phyloP scores from a whole-genome alignment of 257 asterid species.

The Rehmannia glutinosa region DNA sequence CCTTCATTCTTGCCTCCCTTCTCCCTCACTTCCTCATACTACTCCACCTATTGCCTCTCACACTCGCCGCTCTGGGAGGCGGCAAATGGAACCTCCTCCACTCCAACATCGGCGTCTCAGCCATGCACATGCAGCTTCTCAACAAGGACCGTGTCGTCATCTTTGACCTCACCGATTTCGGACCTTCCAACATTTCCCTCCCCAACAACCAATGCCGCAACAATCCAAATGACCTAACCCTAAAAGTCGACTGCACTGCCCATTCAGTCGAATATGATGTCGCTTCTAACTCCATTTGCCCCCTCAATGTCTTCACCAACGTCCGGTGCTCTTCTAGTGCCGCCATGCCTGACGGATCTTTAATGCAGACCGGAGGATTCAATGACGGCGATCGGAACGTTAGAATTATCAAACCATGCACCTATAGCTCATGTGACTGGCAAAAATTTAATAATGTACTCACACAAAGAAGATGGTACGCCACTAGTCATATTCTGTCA shows the following conservation, averaged over 20 bases:
- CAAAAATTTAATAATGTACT: constrained; percentile 25
- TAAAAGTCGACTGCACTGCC: constrained; percentile 56
- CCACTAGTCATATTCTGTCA: constrained; percentile 40
- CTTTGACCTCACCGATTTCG: constrained; percentile 41
- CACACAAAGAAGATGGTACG: constrained; percentile 36
- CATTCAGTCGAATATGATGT: constrained; percentile 56
- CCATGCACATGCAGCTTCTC: constrained; percentile 32
- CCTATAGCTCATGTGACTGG: constrained; percentile 45
- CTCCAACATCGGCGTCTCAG: constrained; percentile 9
- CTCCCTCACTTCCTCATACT: no score
- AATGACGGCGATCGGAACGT: constrained; percentile 40
- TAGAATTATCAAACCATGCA: constrained; percentile 30
- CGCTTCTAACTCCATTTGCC: constrained; percentile 40
- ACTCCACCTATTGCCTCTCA: no score
- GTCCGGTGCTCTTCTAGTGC: constrained; percentile 68
- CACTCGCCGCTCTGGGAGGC: constrained; percentile 11
- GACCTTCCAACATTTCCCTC: constrained; percentile 41
- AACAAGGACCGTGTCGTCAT: constrained; percentile 34
- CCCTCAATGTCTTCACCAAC: constrained; percentile 48
- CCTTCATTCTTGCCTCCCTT: no score
- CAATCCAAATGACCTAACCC: constrained; percentile 9
- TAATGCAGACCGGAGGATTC: constrained; percentile 53
- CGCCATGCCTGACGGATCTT: constrained; percentile 39
- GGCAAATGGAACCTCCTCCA: constrained; percentile 17
- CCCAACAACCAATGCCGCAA: constrained; percentile 36